phyloP scores from a whole-genome alignment of 2,329 filamentous ascomycete genomes.

The Cercospora beticola region DNA sequence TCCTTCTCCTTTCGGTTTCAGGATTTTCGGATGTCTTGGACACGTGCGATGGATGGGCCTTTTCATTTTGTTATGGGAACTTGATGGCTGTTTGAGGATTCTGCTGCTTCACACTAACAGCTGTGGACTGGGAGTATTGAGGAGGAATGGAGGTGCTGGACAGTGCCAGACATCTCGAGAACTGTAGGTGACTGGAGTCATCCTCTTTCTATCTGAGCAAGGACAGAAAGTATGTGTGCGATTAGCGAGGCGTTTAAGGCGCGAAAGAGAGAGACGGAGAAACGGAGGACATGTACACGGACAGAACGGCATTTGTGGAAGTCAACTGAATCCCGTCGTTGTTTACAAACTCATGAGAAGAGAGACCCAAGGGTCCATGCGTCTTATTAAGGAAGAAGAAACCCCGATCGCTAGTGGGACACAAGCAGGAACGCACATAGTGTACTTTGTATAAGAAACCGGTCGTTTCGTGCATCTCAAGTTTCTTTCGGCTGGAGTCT shows the following conservation, averaged over 20 bases:
- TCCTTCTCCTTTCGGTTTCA: not conserved
- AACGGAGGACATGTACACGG: not conserved
- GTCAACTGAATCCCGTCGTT: not conserved
- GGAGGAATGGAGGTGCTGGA: not conserved
- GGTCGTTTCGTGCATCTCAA: not conserved
- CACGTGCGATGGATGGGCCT: not conserved
- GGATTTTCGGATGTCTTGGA: not conserved
- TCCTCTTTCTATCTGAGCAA: not conserved
- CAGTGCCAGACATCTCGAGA: not conserved
- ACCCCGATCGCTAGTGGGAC: not conserved
- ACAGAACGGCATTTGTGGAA: not conserved
- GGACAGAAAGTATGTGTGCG: not conserved
- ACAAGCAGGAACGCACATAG: not conserved
- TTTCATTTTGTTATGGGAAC: not conserved
- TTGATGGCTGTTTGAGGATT: not conserved
- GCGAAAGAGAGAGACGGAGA: not conserved
- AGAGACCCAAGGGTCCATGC: not conserved
- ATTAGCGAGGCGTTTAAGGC: conserved; percentile 11
- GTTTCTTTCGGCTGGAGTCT: not conserved
- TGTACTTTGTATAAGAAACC: not conserved
- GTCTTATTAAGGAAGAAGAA: not conserved
- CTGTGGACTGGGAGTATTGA: not conserved
- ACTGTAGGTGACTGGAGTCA: not conserved
- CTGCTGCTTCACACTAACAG: not conserved
- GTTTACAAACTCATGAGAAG: not conserved